Base-by-base conservation (phyloP, 345 rosid genomes). In the Physaria fendleri region DNA sequence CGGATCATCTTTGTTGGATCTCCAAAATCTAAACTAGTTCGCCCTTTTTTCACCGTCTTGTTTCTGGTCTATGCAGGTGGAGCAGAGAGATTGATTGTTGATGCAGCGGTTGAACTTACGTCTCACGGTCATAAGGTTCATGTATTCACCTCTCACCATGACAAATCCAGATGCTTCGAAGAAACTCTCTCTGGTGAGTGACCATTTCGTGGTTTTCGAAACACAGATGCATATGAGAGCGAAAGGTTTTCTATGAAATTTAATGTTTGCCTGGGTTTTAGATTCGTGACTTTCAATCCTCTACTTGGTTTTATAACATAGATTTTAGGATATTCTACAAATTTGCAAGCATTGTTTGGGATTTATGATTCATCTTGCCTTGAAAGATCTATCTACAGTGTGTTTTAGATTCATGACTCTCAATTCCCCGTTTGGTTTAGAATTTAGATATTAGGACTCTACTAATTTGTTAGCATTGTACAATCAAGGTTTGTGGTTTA, bases 81-180 rank as follows among this genome's bases (percentile, higher is more conserved):
- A 73, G 98, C 96, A 15, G 98, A 91, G 77, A 85, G 98, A 77
- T 77, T 92, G 65, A 72, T 92, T 59, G 93, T 88, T 34, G 98
- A 92, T 77, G 97, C 95, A 8, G 95, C 94, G 2, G 94, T 92
- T 70, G 91, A 82, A 65, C 93, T 92, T 48, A 74, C 76, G 18
- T 82, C 87, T 34, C 83, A 58, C 8, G 98, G 95, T 30, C 98
- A 88, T 50, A 73, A 78, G 34, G 95, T 92, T 74, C 95, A 84
- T 71, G 65, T 92, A 20, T 88, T 86, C 59, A 88, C 98, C 2
- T 80, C 98, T 71, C 94, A 88, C 78, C 95, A 84, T 67, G 97
- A 92, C 46, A 80, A 70, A 67, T 79, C 60, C 59, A 75, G 90
- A 53, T 92, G 96, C 68, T 88, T 92, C 71, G 98, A 92, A 81